These are phyloP conservation scores for Urtica urens DNA, from an alignment of 306 rosid genomes.

Conservation along the genomic window DNA sequence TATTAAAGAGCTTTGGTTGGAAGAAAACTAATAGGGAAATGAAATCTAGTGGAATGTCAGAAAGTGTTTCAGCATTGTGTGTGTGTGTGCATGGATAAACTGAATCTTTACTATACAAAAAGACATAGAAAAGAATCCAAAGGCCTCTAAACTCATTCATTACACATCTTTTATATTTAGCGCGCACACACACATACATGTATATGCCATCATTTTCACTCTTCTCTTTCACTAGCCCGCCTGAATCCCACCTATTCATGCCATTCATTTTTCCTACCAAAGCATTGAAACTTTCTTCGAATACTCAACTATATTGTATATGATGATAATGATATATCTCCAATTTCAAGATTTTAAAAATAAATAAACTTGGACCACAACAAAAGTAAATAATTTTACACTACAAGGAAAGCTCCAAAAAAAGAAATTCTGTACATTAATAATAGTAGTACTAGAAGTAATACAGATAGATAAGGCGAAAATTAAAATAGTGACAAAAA, in stretches of 20 bases:
- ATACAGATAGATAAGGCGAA: slow-evolving; percentile 10
- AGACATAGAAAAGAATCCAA: slow-evolving; percentile 26
- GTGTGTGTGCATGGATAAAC: background rate
- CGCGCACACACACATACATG: background rate
- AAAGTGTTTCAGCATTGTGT: background rate
- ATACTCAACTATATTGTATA: background rate
- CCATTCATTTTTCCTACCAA: slow-evolving; percentile 4
- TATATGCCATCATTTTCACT: slow-evolving; percentile 3
- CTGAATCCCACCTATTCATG: background rate
- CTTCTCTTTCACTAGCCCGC: background rate
- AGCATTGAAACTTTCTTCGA: background rate
- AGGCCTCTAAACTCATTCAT: background rate
- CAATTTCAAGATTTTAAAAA: background rate
- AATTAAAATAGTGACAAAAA: slow-evolving; percentile 44
- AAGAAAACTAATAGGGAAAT: slow-evolving; percentile 2
- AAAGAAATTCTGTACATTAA: slow-evolving; percentile 51
- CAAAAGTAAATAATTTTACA: no score
- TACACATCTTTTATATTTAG: background rate
- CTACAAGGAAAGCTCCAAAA: no score
- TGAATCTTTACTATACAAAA: slow-evolving; percentile 5
- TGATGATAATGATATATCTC: background rate
- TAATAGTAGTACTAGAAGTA: slow-evolving; percentile 12
- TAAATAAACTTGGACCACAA: slow-evolving; percentile 24
- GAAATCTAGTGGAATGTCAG: slow-evolving; percentile 24
- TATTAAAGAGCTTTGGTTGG: slow-evolving; percentile 1